Evolutionary conservation across 345 rosid species (phyloP).

Genomic region (Cardamine chenopodiifolia): DNA sequence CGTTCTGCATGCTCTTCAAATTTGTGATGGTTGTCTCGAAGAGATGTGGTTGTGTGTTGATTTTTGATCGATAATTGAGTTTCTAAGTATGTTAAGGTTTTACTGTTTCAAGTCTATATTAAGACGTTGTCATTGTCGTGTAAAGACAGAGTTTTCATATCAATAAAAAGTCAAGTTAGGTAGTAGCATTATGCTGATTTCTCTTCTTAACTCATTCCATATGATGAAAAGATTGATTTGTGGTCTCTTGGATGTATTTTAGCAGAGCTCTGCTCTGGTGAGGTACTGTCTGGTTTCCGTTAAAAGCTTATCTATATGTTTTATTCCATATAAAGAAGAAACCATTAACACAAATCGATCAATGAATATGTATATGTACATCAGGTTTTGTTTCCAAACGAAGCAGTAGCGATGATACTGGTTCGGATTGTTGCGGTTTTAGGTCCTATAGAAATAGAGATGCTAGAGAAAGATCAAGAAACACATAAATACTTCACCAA

Average conservation of each 20-base stretch:
- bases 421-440: constrained; percentile 71
- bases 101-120: no score
- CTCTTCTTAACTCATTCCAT: no score
- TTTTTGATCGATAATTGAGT: no score
- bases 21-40: not conserved
- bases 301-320: not conserved
- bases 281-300: constrained; percentile 54
- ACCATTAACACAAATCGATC: not conserved
- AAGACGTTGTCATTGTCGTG: no score
- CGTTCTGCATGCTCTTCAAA: constrained; percentile 10
- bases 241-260: constrained; percentile 98
- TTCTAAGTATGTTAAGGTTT: no score
- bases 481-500: constrained; percentile 81
- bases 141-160: no score
- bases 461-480: constrained; percentile 81
- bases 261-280: constrained; percentile 90
- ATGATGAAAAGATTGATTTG: constrained; percentile 82
- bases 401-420: constrained; percentile 75
- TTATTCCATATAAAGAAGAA: not conserved
- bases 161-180: no score
- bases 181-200: no score
- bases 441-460: constrained; percentile 77
- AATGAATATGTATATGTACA: not conserved
- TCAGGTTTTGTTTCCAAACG: constrained; percentile 92
- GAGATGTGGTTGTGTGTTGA: constrained; percentile 17